Conservation (phyloP, 805 yeast species). For the Cyberlindnera mrakii region DNA sequence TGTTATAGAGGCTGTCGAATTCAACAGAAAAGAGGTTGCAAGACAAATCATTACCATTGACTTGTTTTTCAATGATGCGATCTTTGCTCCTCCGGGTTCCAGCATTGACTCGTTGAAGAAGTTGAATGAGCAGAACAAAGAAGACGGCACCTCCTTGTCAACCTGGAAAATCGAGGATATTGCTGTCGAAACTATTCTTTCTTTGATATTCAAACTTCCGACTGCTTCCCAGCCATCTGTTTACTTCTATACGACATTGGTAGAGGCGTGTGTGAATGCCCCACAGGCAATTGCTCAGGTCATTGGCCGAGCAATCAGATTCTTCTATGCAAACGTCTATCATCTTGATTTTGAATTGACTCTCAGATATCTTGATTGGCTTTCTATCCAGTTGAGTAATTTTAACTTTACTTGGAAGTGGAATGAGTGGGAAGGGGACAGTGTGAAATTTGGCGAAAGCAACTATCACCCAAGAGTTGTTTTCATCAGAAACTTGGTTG, state of each 20-base stretch:
- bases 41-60: slow-evolving; percentile 75
- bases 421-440: slow-evolving; percentile 82
- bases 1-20: slow-evolving; percentile 72
- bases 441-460: slow-evolving; percentile 37
- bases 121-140: slow-evolving; percentile 33
- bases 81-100: slow-evolving; percentile 70
- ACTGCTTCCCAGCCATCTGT: slow-evolving; percentile 56
- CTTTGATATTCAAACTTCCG: slow-evolving; percentile 75
- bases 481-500: slow-evolving; percentile 71
- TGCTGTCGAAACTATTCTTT: slow-evolving; percentile 74
- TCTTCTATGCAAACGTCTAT: slow-evolving; percentile 62
- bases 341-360: slow-evolving; percentile 71
- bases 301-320: slow-evolving; percentile 86
- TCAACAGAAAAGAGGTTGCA: slow-evolving; percentile 82
- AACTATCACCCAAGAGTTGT: slow-evolving; percentile 65
- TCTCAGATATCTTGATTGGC: slow-evolving; percentile 79
- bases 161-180: slow-evolving; percentile 92
- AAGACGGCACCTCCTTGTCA: slow-evolving; percentile 31
- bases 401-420: slow-evolving; percentile 97
- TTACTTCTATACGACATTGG: slow-evolving; percentile 78
- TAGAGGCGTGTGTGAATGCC: slow-evolving; percentile 81
- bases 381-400: slow-evolving; percentile 86
- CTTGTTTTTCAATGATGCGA: slow-evolving; percentile 56
- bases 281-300: slow-evolving; percentile 87
- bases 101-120: slow-evolving; percentile 64